These are phyloP conservation scores for Phaeophleospora eucalypticola DNA, from an alignment of 2,329 filamentous ascomycete genomes.

Conservation along the genomic window DNA sequence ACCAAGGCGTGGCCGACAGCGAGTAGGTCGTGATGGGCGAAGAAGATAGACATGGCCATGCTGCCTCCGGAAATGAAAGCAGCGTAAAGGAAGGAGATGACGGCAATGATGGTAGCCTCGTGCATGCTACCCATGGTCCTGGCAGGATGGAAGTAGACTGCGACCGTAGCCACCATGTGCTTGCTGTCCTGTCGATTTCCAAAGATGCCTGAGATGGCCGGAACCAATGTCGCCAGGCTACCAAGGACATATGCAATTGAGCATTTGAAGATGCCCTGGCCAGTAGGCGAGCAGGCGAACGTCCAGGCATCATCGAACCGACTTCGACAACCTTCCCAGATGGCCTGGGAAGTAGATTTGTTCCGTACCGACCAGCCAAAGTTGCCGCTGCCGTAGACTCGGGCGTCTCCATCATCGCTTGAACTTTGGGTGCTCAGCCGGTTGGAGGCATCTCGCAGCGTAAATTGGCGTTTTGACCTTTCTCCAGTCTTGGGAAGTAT, in stretches of 20 bases:
- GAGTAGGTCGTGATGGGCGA: slow-evolving; percentile 64
- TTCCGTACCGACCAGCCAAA: slow-evolving; percentile 4
- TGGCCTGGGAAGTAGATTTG: neutral
- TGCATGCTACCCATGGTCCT: slow-evolving; percentile 84
- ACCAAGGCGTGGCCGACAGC: slow-evolving; percentile 73
- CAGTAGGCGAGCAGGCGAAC: slow-evolving; percentile 57
- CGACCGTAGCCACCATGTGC: slow-evolving; percentile 88
- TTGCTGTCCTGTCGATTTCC: slow-evolving; percentile 79
- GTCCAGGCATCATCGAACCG: slow-evolving; percentile 11
- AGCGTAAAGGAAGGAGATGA: slow-evolving; percentile 74
- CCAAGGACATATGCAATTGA: slow-evolving; percentile 84
- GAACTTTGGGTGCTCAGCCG: slow-evolving; percentile 25
- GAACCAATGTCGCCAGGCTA: slow-evolving; percentile 79
- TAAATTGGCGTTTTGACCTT: slow-evolving; percentile 74
- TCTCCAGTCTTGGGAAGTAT: slow-evolving; percentile 83
- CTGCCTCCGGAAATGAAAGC: slow-evolving; percentile 72
- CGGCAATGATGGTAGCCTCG: slow-evolving; percentile 72
- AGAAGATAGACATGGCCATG: slow-evolving; percentile 82
- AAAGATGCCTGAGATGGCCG: slow-evolving; percentile 66
- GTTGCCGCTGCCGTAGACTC: slow-evolving; percentile 22
- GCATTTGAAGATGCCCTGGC: slow-evolving; percentile 82
- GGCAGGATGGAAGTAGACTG: slow-evolving; percentile 91
- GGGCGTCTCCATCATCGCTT: slow-evolving; percentile 37
- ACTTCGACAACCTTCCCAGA: slow-evolving; percentile 10
- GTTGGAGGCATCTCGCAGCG: slow-evolving; percentile 55